Evolutionary conservation across 2,329 filamentous ascomycete species (phyloP), one percentile per base, ranked within the genome.

Genomic region (Colletotrichum tamarilloi): DNA sequence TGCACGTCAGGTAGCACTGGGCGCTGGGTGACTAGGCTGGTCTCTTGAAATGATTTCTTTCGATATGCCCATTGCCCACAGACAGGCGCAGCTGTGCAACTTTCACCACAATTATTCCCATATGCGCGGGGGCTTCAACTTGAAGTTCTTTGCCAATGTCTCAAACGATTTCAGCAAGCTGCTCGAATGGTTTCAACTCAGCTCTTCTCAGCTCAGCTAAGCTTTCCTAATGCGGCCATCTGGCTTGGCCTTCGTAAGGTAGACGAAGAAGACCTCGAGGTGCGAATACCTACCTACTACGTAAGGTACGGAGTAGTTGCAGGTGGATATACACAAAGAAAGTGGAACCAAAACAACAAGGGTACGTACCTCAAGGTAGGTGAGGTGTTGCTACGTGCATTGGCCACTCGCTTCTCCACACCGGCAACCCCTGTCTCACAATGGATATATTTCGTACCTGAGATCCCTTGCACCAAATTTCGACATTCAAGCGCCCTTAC

Each of bases 371-470:
- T 26, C 24, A 32, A 32, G 38, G 19, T 28, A 42, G 38, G 38
- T 16, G 14, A 14, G 35, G 35, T 46, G 42, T 46, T 46, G 38
- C 32, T 35, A 6, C 16, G 28, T 59, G 70, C 46, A 32, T n/a
- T 49, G 49, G 32, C 30, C 69, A 72, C n/a, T n/a, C n/a, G 14
- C 58, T 62, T 62, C 46, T 72, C 68, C 57, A 60, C 56, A 68
- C 46, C 32, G 14, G 42, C 53, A 59, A 53, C 70, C 67, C 70
- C 67, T 73, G 70, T 73, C 70, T 73, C 70, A 60, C 67, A 65
- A 52, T 70, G 46, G 65, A 16, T 66, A 12, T 19, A 49, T 58
- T 42, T 69, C 53, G 65, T 60, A 69, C 55, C 35, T 70, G 67
- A 70, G 67, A 59, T 65, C 55, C 32, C 42, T 64, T 55, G 55